Evolutionary conservation across 129 eudicot species (phyloP).

Genomic region (Solidago caesia): DNA sequence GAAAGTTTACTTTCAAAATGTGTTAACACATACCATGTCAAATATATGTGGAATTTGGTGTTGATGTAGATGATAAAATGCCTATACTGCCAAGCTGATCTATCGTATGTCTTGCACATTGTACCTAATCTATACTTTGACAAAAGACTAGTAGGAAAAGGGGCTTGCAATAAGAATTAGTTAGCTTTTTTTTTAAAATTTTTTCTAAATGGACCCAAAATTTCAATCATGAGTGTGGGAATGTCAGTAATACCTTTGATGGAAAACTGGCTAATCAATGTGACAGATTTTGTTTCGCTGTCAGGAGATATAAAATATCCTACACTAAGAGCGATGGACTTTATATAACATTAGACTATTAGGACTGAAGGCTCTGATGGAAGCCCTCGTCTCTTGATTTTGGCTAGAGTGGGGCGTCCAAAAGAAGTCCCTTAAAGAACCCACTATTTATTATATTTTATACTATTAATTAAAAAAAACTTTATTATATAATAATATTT

Average conservation of each 20-base stretch:
- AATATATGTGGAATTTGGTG: slow-evolving; percentile 6
- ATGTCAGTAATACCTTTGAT: background rate
- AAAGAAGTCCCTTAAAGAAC: too few relatives aligned
- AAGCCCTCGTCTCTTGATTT: too few relatives aligned
- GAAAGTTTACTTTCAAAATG: too few relatives aligned
- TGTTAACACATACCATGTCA: background rate
- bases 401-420: too few relatives aligned
- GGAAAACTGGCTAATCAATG: slow-evolving; percentile 4
- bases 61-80: background rate
- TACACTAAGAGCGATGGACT: background rate
- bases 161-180: background rate
- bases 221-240: background rate
- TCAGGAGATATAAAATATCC: background rate
- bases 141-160: background rate
- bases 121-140: background rate
- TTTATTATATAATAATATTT: too few relatives aligned
- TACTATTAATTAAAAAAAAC: too few relatives aligned
- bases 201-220: background rate
- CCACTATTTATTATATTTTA: too few relatives aligned
- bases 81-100: background rate
- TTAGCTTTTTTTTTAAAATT: background rate
- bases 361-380: too few relatives aligned
- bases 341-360: too few relatives aligned
- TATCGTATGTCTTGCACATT: background rate
- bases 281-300: slow-evolving; percentile 1